Percentiles rank a stretch among this genome's conserved stretches.
These are phyloP conservation scores for Breviolum minutum DNA, from an alignment of 73 alveolate species.

Conservation along the genomic window DNA sequence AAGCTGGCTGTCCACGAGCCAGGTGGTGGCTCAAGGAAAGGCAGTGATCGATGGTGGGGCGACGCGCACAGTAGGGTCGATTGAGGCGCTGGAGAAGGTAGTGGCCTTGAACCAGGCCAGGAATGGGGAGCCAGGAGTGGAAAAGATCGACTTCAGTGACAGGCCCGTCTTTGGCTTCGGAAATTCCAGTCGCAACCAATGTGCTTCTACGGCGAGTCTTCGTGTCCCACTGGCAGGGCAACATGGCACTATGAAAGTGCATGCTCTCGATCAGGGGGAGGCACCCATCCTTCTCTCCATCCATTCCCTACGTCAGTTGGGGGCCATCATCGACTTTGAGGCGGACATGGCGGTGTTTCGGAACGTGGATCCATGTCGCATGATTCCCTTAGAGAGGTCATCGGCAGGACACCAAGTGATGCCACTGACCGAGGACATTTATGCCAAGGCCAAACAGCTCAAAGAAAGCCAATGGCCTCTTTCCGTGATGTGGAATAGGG, in stretches of 20 bases:
- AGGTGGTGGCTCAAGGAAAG: neutral
- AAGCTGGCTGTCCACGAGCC: neutral
- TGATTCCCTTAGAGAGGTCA: neutral
- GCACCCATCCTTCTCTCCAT: neutral
- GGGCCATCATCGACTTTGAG: neutral
- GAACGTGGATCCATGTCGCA: neutral
- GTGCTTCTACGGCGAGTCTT: neutral
- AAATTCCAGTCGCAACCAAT: neutral
- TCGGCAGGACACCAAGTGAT: neutral
- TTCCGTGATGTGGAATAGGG: neutral
- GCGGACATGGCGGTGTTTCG: neutral
- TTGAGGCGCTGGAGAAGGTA: neutral
- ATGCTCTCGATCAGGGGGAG: neutral
- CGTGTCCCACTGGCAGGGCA: neutral
- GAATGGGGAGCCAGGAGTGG: neutral
- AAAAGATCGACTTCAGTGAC: neutral
- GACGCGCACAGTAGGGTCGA: neutral
- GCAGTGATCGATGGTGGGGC: slow-evolving; percentile 16
- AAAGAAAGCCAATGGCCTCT: neutral
- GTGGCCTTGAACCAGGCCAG: neutral
- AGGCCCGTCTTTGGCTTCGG: slow-evolving; percentile 1
- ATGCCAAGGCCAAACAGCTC: neutral
- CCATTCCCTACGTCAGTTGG: neutral
- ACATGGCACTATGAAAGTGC: neutral
- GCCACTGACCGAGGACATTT: neutral